Evolutionary conservation across 225 moss, liverwort and hornwort species (phyloP), one percentile per base, ranked within the genome.

Genomic region (Sphagnum contortum): DNA sequence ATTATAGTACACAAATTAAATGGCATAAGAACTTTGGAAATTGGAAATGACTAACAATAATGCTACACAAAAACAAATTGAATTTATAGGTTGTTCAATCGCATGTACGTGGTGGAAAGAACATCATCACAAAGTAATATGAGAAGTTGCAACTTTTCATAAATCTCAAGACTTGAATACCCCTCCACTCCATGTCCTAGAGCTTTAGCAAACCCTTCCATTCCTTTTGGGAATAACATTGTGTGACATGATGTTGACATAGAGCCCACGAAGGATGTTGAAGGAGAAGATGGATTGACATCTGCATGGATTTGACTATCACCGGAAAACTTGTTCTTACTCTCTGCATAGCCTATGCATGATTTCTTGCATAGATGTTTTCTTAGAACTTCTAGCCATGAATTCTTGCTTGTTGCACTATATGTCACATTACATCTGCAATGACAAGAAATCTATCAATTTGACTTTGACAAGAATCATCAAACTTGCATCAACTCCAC

Each of bases 61-160:
- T 29, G 29, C 29, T 29, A 29, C 29, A 29, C 29, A 29, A 29
- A 29, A 29, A 29, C 29, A 29, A 29, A 29, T 29, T 29, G 29
- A 29, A 29, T 29, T 29, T 29, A 29, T 29, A 29, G 29, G 29
- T 29, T 29, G 29, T 29, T 29, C 29, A 29, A 29, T 29, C 29
- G 29, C 29, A 29, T 29, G 29, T 87, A 87, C 89, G 79, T 78
- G 48, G 89, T 84, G 67, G 78, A 59, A 47, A 89, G 82, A n/a
- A 76, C 68, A 68, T 87, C 78, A 67, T 89, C 87, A 76, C 84
- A 89, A 60, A 89, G 89, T 56, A 70, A 48, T 71, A 78, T 83
- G 44, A 89, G 76, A 56, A 89, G 70, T 51, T 84, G 89, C 72
- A 89, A 69, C 73, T 87, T 89, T 55, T 81, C 80, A 55, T 81